These are phyloP conservation scores for Cyberlindnera bimundalis DNA, from an alignment of 805 yeast species.

Conservation along the genomic window DNA sequence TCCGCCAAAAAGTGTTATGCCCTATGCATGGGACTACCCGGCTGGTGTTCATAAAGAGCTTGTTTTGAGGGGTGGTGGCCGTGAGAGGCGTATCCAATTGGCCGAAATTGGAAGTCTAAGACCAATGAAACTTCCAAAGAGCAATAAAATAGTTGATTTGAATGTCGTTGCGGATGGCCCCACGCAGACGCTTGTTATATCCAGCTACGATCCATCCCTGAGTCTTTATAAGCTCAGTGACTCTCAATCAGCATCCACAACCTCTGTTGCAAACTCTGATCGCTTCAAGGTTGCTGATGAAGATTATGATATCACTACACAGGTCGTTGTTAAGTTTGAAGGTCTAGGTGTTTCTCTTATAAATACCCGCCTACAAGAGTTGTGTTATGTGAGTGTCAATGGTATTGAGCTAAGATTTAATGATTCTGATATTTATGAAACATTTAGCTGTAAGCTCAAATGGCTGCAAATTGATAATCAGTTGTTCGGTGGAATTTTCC, in stretches of 20 bases:
- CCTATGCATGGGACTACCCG: constrained; percentile 97
- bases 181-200: constrained; percentile 78
- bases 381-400: constrained; percentile 76
- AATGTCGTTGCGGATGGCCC: constrained; percentile 97
- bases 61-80: constrained; percentile 64
- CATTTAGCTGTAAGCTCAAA: constrained; percentile 72
- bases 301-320: constrained; percentile 33
- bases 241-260: constrained; percentile 30
- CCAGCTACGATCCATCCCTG: constrained; percentile 73
- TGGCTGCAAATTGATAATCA: constrained; percentile 97
- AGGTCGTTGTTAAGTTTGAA: constrained; percentile 60
- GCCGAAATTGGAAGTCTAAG: constrained; percentile 91
- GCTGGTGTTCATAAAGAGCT: constrained; percentile 83
- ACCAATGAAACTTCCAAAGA: constrained; percentile 73
- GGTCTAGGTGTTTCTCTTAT: constrained; percentile 89
- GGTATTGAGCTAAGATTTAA: constrained; percentile 80
- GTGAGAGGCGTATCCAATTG: constrained; percentile 74
- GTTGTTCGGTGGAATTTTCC: constrained; percentile 81
- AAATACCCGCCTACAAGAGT: constrained; percentile 65
- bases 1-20: constrained; percentile 93
- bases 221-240: constrained; percentile 62
- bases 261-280: constrained; percentile 35
- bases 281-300: constrained; percentile 50
- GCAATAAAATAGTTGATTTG: constrained; percentile 64
- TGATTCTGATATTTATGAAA: constrained; percentile 82